These are phyloP conservation scores for Eutrema japonicum DNA, from an alignment of 345 rosid genomes.

Conservation along the genomic window DNA sequence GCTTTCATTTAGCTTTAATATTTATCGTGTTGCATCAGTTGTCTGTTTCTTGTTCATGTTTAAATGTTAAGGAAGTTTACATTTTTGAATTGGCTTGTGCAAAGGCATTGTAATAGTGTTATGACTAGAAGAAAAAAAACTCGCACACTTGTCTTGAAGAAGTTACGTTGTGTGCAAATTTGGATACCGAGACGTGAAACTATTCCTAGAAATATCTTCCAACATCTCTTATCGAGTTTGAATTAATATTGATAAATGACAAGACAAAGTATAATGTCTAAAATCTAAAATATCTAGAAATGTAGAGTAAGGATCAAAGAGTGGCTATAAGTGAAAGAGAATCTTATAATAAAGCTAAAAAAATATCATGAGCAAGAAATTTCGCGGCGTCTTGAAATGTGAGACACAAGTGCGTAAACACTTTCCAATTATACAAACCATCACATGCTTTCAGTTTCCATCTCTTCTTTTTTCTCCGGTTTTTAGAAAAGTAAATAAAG, in stretches of 20 bases:
- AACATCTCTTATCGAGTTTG: too few species aligned
- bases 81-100: neutral
- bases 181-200: neutral
- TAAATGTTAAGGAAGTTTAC: neutral
- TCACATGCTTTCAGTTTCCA: constrained; percentile 11
- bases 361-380: neutral
- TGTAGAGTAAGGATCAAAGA: neutral
- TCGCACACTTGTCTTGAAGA: neutral
- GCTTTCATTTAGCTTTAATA: neutral
- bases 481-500: neutral
- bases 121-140: neutral
- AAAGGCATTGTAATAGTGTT: neutral
- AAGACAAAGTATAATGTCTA: constrained; percentile 2
- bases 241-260: constrained; percentile 1
- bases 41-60: neutral
- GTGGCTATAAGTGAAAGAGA: constrained; percentile 23
- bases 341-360: constrained; percentile 21
- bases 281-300: neutral
- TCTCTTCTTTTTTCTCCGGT: neutral
- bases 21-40: neutral
- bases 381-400: constrained; percentile 40
- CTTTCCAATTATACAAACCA: constrained; percentile 29
- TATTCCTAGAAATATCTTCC: neutral
- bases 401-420: constrained; percentile 11
- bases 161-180: neutral